Evolutionary conservation across 345 rosid species (phyloP), one percentile per base, ranked within the genome.

Genomic region (Barbarea vulgaris): DNA sequence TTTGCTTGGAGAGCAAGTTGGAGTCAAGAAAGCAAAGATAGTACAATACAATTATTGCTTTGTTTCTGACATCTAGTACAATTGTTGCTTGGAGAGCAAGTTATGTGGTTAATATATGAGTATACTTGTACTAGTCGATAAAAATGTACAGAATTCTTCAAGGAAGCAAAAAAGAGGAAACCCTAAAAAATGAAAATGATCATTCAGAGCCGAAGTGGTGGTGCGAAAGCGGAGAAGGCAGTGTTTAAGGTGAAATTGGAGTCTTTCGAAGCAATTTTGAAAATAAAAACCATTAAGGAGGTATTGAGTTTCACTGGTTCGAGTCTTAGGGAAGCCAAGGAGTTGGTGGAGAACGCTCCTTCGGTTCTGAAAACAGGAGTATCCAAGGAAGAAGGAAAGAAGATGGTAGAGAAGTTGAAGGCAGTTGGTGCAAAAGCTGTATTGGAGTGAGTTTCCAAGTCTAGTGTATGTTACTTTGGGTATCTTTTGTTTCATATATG

Each of bases 241-340:
- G 91, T 81, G 48, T 93, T 93, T 60, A 93, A 90, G 74, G 27
- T 93, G 63, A 93, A 86, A 42, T 61, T 93, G 83, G 95, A 93
- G 46, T 83, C 90, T 0, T 89, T 73, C n/a, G 97, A 93, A 27
- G 87, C 92, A 1, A 41, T 87, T 68, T 53, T 85, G 4, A 93
- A 93, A 84, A 83, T 90, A 34, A 93, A 90, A 71, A 77, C 85
- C 6, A 93, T 93, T 14, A 93, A 84, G 81, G 97, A 89, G 82
- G 89, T 93, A 33, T 83, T 89, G 67, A 78, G 82, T 64, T 84
- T 87, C 42, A 93, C 96, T 39, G 95, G 86, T 79, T 76, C 87
- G 83, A 89, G 93, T 64, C 88, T 93, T 33, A 93, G 84, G 88
- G 97, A 90, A 84, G 93, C 97, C 11, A 93, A 89, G 73, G 92